A percentile compares a stretch with the other conserved stretches of the same genome.
phyloP scores from a whole-genome alignment of 495 filamentous ascomycete species.

The Penicillium cataractarum region DNA sequence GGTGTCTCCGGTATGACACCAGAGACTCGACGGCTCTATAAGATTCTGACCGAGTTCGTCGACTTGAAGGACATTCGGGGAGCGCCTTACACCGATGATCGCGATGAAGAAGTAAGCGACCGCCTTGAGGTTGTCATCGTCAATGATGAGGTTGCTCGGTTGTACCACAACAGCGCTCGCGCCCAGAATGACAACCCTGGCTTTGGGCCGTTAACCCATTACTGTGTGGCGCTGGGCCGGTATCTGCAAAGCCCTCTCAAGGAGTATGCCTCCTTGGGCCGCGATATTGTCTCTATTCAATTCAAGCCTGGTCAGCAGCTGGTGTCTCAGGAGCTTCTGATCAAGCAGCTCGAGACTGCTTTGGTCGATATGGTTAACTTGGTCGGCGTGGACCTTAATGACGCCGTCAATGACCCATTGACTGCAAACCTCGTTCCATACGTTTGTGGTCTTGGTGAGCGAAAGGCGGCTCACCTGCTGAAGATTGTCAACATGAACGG shows the following conservation, averaged over 20 bases:
- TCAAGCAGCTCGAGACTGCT: conserved; percentile 84
- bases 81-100: conserved; percentile 70
- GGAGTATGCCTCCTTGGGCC: conserved; percentile 90
- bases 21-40: conserved; percentile 82
- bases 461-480: conserved; percentile 84
- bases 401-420: conserved; percentile 76
- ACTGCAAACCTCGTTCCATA: conserved; percentile 88
- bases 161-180: conserved; percentile 88
- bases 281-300: conserved; percentile 80
- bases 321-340: conserved; percentile 80
- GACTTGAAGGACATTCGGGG: conserved; percentile 71
- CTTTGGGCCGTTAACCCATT: conserved; percentile 73
- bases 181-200: conserved; percentile 81
- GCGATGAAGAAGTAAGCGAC: conserved; percentile 63
- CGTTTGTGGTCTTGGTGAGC: conserved; percentile 88
- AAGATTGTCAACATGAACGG: conserved; percentile 91
- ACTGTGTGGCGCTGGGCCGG: conserved; percentile 84
- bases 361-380: conserved; percentile 99
- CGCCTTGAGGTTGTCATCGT: conserved; percentile 85
- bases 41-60: conserved; percentile 74
- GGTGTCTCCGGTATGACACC: conserved; percentile 88
- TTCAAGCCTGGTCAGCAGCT: conserved; percentile 91
- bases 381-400: conserved; percentile 91
- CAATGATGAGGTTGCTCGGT: conserved; percentile 92
- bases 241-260: conserved; percentile 94